phyloP scores from a whole-genome alignment of 2,329 filamentous ascomycete species.

The Hysterium pulicare region DNA sequence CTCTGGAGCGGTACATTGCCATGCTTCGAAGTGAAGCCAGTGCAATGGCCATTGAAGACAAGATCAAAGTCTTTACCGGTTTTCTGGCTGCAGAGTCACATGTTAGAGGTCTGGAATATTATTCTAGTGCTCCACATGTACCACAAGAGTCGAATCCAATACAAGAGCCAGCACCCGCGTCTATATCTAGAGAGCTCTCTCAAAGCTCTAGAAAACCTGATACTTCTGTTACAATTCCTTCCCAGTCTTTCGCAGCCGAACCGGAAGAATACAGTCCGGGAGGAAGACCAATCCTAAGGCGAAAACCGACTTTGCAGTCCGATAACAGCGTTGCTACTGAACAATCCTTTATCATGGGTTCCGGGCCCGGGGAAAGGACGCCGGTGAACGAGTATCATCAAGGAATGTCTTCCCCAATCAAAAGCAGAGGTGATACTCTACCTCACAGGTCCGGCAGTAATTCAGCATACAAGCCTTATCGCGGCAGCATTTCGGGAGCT shows the following conservation, averaged over 20 bases:
- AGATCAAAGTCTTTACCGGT: constrained; percentile 51
- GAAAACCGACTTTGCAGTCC: constrained; percentile 15
- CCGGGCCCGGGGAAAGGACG: constrained; percentile 24
- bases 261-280: constrained; percentile 50
- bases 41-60: constrained; percentile 48
- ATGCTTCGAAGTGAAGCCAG: constrained; percentile 54
- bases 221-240: constrained; percentile 16
- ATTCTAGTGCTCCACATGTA: constrained; percentile 22
- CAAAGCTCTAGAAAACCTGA: constrained; percentile 10
- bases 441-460: constrained; percentile 1
- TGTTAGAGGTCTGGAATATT: constrained; percentile 43
- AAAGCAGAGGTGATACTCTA: constrained; percentile 3
- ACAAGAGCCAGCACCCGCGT: neutral
- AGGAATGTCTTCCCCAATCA: constrained; percentile 1
- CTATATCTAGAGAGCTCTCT: neutral
- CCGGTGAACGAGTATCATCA: neutral
- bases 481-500: neutral
- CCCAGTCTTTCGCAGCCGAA: constrained; percentile 10
- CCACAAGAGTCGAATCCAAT: constrained; percentile 2
- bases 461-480: constrained; percentile 5
- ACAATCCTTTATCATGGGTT: constrained; percentile 13
- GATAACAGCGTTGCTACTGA: constrained; percentile 11
- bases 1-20: constrained; percentile 51
- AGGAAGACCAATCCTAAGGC: constrained; percentile 47
- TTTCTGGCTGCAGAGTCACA: constrained; percentile 41